Percentiles rank a stretch among this genome's conserved stretches.
phyloP scores from a whole-genome alignment of 164 flowering plant genomes.

The Vitis amurensis region DNA sequence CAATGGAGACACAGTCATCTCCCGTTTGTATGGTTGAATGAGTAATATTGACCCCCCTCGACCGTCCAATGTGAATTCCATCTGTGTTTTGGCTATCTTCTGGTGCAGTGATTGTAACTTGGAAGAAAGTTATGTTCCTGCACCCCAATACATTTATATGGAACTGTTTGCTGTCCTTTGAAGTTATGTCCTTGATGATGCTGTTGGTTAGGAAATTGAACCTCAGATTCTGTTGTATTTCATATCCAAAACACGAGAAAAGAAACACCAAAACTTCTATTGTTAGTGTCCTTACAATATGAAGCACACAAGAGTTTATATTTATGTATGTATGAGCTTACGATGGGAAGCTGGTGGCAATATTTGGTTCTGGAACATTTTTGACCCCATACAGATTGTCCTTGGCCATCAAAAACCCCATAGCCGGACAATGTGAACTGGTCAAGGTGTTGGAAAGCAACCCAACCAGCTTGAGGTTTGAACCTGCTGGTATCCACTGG shows the following conservation, averaged over 20 bases:
- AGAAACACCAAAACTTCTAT: not conserved
- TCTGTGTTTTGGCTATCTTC: slow-evolving; percentile 54
- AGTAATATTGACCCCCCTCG: slow-evolving; percentile 25
- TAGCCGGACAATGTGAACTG: slow-evolving; percentile 27
- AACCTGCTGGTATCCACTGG: not conserved
- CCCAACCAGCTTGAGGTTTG: slow-evolving; percentile 1
- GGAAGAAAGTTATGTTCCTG: slow-evolving; percentile 28
- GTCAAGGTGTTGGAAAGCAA: slow-evolving; percentile 7
- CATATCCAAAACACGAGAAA: not conserved
- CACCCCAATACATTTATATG: slow-evolving; percentile 35
- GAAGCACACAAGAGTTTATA: no score
- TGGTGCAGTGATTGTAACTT: slow-evolving; percentile 33
- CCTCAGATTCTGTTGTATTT: slow-evolving; percentile 33
- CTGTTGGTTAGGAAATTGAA: slow-evolving; percentile 35
- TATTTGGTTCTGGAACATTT: slow-evolving; percentile 11
- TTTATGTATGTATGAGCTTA: slow-evolving; percentile 5
- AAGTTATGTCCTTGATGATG: slow-evolving; percentile 23
- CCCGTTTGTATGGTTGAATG: slow-evolving; percentile 42
- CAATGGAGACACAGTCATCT: slow-evolving; percentile 66
- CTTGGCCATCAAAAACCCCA: slow-evolving; percentile 43
- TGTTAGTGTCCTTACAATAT: not conserved
- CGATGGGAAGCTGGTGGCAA: slow-evolving; percentile 23
- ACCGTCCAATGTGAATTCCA: slow-evolving; percentile 57
- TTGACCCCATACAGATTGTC: slow-evolving; percentile 22
- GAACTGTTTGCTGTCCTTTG: slow-evolving; percentile 46